Base-by-base conservation (phyloP, 768 basidiomycete genomes). In the Boletales sp. region DNA sequence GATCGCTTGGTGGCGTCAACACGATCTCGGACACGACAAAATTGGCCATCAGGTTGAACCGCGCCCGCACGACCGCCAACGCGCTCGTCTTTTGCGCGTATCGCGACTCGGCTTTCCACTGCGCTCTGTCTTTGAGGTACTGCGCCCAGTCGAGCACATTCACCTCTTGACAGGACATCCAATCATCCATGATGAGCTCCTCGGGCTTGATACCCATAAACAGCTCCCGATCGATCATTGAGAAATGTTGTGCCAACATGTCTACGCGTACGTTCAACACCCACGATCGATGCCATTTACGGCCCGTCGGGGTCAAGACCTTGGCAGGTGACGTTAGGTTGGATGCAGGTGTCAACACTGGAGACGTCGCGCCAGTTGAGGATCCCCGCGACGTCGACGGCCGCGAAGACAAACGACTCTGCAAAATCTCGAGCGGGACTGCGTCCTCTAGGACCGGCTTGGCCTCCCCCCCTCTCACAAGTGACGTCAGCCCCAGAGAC, bases 151-250 rank as follows among this genome's bases (percentile, higher is more conserved):
- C 92, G 15, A 88, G 74, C 18, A 88, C 78, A 57, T 89, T 78
- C 11, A 81, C 77, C 29, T 75, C 85, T 48, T 80, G 74, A 42
- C 78, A 76, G 10, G 75, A 74, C 65, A 77, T 74, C 85, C 85
- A 87, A 35, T 87, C 82, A 43, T 82, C 79, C 52, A 83, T 75
- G 35, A 91, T 82, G n/a, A 93, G 75, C 60, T 95, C 93, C 60
- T 94, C 90, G 61, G 93, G 93, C 57, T 85, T 86, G 65, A 95
- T 77, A 12, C 80, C 79, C 66, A 88, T 82, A 64, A 93, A 90
- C 47, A 94, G 70, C 57, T 94, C 92, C 21, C 89, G 79, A 55
- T 95, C 92, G 55, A 95, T 91, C 78, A 91, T 85, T 8, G 86
- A 78, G 60, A 94, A 88, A 58, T 93, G 88, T 45, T 83, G 76